Evolutionary conservation across 2,329 filamentous ascomycete species (phyloP).

Genomic region (Plenodomus lindquistii): DNA sequence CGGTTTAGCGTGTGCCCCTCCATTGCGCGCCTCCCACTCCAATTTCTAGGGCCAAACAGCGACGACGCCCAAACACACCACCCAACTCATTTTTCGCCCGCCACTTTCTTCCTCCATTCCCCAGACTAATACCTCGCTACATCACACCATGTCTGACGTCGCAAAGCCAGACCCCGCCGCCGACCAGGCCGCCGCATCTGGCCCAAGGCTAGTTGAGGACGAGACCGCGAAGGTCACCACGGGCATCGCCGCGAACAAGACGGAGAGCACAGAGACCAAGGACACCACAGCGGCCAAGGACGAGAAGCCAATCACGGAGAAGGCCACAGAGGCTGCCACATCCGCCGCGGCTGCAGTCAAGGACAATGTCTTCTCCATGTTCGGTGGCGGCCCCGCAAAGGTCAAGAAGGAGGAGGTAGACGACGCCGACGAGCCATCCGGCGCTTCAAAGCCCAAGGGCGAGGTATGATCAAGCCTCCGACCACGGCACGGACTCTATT

Average conservation of each 20-base stretch:
- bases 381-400: constrained; percentile 95
- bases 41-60: constrained; percentile 30
- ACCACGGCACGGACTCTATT: constrained; percentile 5
- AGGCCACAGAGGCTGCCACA: constrained; percentile 43
- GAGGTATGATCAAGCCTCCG: constrained; percentile 47
- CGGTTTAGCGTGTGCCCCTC: constrained; percentile 17
- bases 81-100: constrained; percentile 6
- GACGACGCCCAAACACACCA: constrained; percentile 20
- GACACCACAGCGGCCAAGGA: constrained; percentile 44
- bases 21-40: constrained; percentile 26
- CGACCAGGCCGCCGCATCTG: constrained; percentile 44
- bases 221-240: constrained; percentile 52
- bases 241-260: constrained; percentile 37
- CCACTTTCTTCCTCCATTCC: constrained; percentile 7
- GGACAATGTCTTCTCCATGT: constrained; percentile 90
- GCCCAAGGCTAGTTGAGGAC: constrained; percentile 47
- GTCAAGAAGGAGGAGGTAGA: constrained; percentile 84
- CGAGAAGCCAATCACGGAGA: constrained; percentile 54
- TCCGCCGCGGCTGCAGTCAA: constrained; percentile 48
- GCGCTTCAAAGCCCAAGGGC: constrained; percentile 64
- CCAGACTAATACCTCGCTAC: constrained; percentile 3
- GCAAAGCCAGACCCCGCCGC: constrained; percentile 48
- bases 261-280: constrained; percentile 7
- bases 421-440: constrained; percentile 74
- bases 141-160: constrained; percentile 41